Evolutionary conservation across 2,329 filamentous ascomycete species (phyloP).

Genomic region (Cladobotryum protrusum): DNA sequence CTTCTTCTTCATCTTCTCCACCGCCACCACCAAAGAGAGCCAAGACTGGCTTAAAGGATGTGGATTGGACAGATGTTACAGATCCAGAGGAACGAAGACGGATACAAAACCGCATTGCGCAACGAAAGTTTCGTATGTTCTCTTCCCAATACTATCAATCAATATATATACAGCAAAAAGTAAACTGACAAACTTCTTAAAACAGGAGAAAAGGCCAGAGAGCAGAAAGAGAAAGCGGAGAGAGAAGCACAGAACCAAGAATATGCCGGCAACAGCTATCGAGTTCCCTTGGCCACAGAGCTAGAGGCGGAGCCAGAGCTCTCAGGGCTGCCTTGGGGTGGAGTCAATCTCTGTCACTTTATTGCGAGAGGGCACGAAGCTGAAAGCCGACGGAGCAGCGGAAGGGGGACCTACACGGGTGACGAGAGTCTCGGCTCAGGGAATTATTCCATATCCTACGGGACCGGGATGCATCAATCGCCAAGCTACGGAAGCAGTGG

Average conservation of each 20-base stretch:
- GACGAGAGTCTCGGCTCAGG: slow-evolving; percentile 28
- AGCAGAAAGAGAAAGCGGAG: slow-evolving; percentile 59
- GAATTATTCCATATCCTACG: slow-evolving; percentile 22
- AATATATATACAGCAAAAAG: neutral
- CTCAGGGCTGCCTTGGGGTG: slow-evolving; percentile 67
- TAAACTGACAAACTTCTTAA: neutral
- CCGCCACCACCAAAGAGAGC: slow-evolving; percentile 33
- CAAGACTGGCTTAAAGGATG: slow-evolving; percentile 39
- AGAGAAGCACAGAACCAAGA: slow-evolving; percentile 58
- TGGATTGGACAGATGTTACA: slow-evolving; percentile 64
- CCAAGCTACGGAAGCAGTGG: slow-evolving; percentile 28
- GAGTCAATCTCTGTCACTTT: slow-evolving; percentile 54
- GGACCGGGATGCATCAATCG: slow-evolving; percentile 19
- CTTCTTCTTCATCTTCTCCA: too few species aligned
- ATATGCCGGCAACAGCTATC: slow-evolving; percentile 59
- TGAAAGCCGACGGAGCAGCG: slow-evolving; percentile 38
- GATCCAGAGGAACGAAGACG: slow-evolving; percentile 66
- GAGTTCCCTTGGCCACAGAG: slow-evolving; percentile 52
- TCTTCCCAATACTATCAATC: neutral
- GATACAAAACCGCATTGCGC: slow-evolving; percentile 70
- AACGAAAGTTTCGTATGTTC: slow-evolving; percentile 67
- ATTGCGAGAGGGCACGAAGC: slow-evolving; percentile 45
- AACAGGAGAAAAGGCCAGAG: slow-evolving; percentile 62
- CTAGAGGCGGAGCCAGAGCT: slow-evolving; percentile 45
- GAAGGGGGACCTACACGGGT: slow-evolving; percentile 29